Base-by-base conservation (phyloP, 2,329 filamentous ascomycete genomes). In the Westerdykella aurantiaca region DNA sequence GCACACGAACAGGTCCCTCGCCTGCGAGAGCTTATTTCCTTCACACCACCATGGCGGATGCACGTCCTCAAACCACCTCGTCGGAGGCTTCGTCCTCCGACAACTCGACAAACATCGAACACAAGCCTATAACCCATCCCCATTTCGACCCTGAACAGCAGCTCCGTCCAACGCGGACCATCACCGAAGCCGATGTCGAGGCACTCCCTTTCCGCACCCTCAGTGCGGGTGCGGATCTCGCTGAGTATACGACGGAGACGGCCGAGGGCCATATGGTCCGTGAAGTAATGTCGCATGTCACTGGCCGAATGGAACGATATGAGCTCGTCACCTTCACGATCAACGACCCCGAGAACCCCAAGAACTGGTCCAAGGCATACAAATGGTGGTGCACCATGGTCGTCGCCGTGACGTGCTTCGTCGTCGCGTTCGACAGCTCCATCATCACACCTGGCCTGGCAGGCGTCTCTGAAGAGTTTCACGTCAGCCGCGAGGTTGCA, bases 311-410 rank as follows among this genome's bases (percentile, higher is more conserved):
- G n/a, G 61, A 70, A 44, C 51, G 62, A 48, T 82, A 79, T 59
- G 79, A 82, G 45, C 70, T 86, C 9, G 82, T 86, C 29, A 85
- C 83, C 0, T 95, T 93, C 60, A 78, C 74, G 4, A 75, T 82
- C 2, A 71, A 81, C 46, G 87, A 93, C 61, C 78, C 80, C 0
- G 85, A 83, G 51, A 91, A 91, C 58, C 87, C 88, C 0, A 91
- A 91, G 74, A 93, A 91, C 66, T 93, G 86, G 86, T 80, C 77
- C 44, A 88, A 88, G 65, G 72, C 69, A 1, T 84, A 73, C 65
- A 93, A 90, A 68, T 91, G 87, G 86, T 70, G 59, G 56, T 83
- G 80, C 60, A 95, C 88, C 18, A 88, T 94, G 83, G 81, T 88
- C 13, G 87, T 95, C 0, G 85, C 88, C 0, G 25, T 71, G 0